These are phyloP conservation scores for Lepidopterella palustris DNA, from an alignment of 495 filamentous ascomycete genomes.

Conservation along the genomic window DNA sequence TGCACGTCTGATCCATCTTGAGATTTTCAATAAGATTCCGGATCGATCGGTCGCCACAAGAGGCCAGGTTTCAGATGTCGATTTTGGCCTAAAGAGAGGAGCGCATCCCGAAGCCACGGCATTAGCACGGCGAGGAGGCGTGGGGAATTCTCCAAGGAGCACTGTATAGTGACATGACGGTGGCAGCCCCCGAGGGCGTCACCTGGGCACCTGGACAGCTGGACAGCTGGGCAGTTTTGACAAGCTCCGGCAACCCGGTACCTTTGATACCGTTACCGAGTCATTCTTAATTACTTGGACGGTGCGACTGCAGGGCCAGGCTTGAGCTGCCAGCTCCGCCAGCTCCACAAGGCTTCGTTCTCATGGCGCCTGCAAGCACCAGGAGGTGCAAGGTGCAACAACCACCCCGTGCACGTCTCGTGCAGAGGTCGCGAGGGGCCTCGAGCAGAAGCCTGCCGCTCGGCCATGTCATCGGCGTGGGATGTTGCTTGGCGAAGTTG, in stretches of 20 bases:
- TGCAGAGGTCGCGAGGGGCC: too few relatives aligned
- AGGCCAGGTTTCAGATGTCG: neutral
- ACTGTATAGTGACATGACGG: neutral
- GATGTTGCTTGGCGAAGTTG: neutral
- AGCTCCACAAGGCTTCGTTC: neutral
- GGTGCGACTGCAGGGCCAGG: neutral
- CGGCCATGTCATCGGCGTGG: conserved; percentile 4
- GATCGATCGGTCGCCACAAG: conserved; percentile 2
- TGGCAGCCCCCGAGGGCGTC: neutral
- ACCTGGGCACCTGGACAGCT: neutral
- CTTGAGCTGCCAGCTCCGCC: neutral
- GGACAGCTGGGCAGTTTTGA: neutral
- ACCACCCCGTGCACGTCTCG: too few relatives aligned
- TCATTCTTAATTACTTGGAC: neutral
- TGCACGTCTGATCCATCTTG: neutral
- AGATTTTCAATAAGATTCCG: neutral
- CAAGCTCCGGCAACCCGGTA: conserved; percentile 1
- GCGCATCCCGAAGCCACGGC: too few relatives aligned
- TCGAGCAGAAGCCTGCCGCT: neutral
- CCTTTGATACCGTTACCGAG: conserved; percentile 2
- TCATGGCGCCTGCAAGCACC: neutral
- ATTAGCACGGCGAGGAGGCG: too few relatives aligned
- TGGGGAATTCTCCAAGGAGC: too few relatives aligned
- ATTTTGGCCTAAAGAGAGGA: neutral
- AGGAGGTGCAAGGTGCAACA: neutral